Base-by-base conservation (phyloP, 306 rosid genomes). In the Cucumis cinereus region DNA sequence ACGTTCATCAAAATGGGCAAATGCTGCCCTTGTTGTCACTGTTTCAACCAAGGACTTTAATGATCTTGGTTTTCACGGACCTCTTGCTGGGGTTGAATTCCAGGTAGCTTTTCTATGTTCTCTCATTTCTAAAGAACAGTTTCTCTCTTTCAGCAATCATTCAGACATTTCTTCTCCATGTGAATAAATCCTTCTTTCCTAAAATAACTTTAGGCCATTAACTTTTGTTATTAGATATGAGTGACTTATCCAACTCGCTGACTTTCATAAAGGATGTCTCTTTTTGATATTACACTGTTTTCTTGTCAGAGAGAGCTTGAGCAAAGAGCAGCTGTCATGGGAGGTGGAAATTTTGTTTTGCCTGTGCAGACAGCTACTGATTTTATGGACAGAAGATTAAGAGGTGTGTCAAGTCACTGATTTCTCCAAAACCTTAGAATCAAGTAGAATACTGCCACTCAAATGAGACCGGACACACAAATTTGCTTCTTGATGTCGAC, bases 1-100 rank as follows among this genome's bases (percentile, higher is more conserved):
- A 77, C 89, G 97, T 77, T 93, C 96, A 14, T 94, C 98, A 30
- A 91, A 82, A 83, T 94, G 98, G 97, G 98, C 98, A 77, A 94
- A 94, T 86, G 98, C 98, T 79, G 97, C 98, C 62, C 90, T 94
- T 77, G 98, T 94, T 68, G 96, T 84, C 77, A 86, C 92, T 14
- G 95, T 94, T 83, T 85, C 97, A 63, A 73, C 26, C 24, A 85
- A 87, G 79, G 98, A 94, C 81, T 94, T 94, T 30, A 89, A 85
- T 74, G 90, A 85, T 59, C 79, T 90, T 79, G 84, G 87, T 87
- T 84, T 77, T 73, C 77, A 52, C 59, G 98, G 97, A 79, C 89
- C 92, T 72, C 96, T 94, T 62, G 92, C 97, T 1, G 98, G 98
- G 79, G 94, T 94, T 38, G 88, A 91, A 76, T 94, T 91, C 82